A percentile compares a stretch with the other conserved stretches of the same genome.
Conservation (phyloP, 2,329 filamentous ascomycete species). For the Beauveria bassiana region DNA sequence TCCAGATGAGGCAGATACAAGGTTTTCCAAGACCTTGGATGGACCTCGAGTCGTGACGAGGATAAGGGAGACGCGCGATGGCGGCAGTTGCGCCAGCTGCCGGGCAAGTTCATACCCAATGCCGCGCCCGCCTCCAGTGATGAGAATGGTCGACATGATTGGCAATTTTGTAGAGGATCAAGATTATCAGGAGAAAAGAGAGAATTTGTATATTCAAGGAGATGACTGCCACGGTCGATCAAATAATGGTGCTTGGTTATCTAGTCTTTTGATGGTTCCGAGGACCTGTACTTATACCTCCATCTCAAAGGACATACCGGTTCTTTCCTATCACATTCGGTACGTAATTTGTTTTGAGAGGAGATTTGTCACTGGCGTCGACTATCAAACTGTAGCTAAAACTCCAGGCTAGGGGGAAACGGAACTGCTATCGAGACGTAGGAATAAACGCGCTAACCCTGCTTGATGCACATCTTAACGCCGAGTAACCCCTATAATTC, state of each 20-base stretch:
- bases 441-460: background rate
- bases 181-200: too few relatives aligned
- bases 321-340: background rate
- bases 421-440: background rate
- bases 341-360: background rate
- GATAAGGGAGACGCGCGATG: background rate
- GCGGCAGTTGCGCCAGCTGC: background rate
- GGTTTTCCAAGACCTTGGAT: background rate
- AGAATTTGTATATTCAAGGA: too few relatives aligned
- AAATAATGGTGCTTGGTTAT: background rate
- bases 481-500: background rate
- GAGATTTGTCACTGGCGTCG: background rate
- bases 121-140: background rate
- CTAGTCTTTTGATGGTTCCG: background rate
- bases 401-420: background rate
- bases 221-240: too few relatives aligned
- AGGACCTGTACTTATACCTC: background rate
- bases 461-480: background rate
- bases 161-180: background rate
- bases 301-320: background rate
- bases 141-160: slow-evolving; percentile 13
- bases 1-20: background rate
- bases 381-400: background rate
- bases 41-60: background rate
- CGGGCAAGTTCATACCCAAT: background rate